Conservation (phyloP, 2,329 filamentous ascomycete genomes). For the Amesomyces nigricolor region DNA sequence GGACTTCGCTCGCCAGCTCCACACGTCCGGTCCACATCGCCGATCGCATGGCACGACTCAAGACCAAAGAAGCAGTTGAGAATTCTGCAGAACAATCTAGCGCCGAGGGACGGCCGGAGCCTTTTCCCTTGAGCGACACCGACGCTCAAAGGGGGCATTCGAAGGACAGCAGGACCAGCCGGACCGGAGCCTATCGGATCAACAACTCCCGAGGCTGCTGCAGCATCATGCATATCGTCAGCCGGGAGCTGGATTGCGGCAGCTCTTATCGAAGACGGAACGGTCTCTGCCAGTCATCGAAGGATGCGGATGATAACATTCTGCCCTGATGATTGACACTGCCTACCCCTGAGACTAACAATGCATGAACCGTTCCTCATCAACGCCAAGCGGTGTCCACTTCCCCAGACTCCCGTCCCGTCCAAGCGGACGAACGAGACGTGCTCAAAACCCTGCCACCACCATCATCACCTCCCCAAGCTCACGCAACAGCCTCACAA, state of each 20-base stretch:
- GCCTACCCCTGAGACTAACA: not conserved
- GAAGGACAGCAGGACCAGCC: not conserved
- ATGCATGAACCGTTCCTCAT: not conserved
- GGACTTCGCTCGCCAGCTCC: not conserved
- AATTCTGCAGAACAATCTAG: not conserved
- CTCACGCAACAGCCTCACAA: constrained; percentile 7
- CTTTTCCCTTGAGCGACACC: not conserved
- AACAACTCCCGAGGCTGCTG: not conserved
- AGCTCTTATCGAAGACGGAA: not conserved
- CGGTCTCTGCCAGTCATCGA: too few species aligned
- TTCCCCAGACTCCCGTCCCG: constrained; percentile 2
- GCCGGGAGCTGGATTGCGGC: not conserved
- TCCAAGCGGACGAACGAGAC: too few species aligned
- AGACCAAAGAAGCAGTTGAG: not conserved
- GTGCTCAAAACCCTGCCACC: constrained; percentile 12
- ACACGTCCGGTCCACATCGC: not conserved
- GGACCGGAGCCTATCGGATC: not conserved
- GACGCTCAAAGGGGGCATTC: not conserved
- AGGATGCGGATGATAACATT: too few species aligned
- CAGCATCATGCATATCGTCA: not conserved
- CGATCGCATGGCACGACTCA: constrained; percentile 1
- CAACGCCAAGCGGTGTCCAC: not conserved
- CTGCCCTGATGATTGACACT: not conserved
- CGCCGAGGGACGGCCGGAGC: not conserved
- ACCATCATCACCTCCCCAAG: constrained; percentile 16